Evolutionary conservation across 495 filamentous ascomycete genomes (phyloP).

Genomic region (Aspergillus indologenus): DNA sequence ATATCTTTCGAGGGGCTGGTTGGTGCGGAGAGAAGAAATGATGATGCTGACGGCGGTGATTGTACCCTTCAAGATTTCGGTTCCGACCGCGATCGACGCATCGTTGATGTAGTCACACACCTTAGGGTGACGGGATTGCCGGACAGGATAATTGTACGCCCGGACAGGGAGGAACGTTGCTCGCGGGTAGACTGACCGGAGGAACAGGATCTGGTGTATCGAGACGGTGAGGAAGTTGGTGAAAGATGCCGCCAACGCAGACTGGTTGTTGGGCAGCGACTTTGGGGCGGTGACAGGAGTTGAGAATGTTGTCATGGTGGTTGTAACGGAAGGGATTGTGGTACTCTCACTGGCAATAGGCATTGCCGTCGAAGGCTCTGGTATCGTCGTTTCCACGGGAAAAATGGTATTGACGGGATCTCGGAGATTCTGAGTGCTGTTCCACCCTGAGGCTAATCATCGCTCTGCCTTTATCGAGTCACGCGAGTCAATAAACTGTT

Average conservation of each 20-base stretch:
- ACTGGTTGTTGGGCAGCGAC: constrained; percentile 45
- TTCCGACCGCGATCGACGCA: constrained; percentile 70
- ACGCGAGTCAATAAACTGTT: constrained; percentile 30
- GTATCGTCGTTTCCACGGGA: constrained; percentile 38
- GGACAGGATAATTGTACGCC: constrained; percentile 85
- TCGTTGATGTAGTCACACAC: constrained; percentile 90
- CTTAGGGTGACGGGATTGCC: constrained; percentile 83
- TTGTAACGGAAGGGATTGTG: constrained; percentile 33
- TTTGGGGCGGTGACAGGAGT: constrained; percentile 43
- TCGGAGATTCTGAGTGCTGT: constrained; percentile 47
- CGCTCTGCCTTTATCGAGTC: constrained; percentile 44
- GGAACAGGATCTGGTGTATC: constrained; percentile 91
- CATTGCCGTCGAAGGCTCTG: constrained; percentile 42
- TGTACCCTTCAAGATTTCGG: constrained; percentile 67
- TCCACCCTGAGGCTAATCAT: constrained; percentile 52
- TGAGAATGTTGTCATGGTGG: constrained; percentile 49
- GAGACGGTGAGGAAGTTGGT: constrained; percentile 79
- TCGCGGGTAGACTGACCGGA: constrained; percentile 77
- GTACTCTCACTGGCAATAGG: constrained; percentile 50
- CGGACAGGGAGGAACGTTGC: constrained; percentile 76
- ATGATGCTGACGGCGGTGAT: constrained; percentile 73
- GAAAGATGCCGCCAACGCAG: constrained; percentile 47
- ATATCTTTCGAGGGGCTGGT: constrained; percentile 70
- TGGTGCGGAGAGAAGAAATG: constrained; percentile 59
- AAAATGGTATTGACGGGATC: constrained; percentile 40